Base-by-base conservation (phyloP, 2,329 filamentous ascomycete genomes). In the Paracorniculantispora psalliotae region DNA sequence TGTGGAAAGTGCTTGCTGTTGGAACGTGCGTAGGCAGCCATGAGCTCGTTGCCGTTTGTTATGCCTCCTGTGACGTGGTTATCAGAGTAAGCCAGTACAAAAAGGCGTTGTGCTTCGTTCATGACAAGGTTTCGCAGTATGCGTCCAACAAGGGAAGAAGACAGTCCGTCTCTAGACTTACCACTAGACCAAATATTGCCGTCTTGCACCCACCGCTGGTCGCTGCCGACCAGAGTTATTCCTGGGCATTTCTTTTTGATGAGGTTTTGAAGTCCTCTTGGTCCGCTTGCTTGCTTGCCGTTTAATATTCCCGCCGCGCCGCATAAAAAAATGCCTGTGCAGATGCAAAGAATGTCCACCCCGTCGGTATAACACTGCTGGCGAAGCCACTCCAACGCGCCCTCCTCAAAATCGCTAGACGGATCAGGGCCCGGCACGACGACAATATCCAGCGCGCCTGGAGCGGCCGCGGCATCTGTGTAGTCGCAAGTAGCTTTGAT, bases 1-100 rank as follows among this genome's bases (percentile, higher is more conserved):
- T 61, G 63, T 1, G 78, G 73, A 64, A 81, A 79, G n/a, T n/a
- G n/a, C n/a, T 57, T 74, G 73, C 57, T 73, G 71, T 46, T 72
- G 7, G 73, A 68, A 37, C 78, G 74, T 9, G 75, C 75, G 65
- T 83, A 84, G 2, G 79, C 80, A 19, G 77, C 77, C 47, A 82
- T 76, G 56, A 84, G 72, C 59, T 84, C 81, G 63, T 83, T 82
- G 35, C 80, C 80, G 61, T 83, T 83, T 13, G 81, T 83, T 56
- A 83, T 69, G 53, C 79, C 79, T n/a, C 79, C 79, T 81, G 41
- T 46, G 37, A 41, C 17, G 37, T n/a, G n/a, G n/a, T n/a, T 15
- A 41, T 46, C n/a, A n/a, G n/a, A n/a, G n/a, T n/a, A n/a, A n/a
- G n/a, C n/a, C n/a, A n/a, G n/a, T n/a, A n/a, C n/a, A n/a, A n/a